phyloP scores from a whole-genome alignment of 2,329 filamentous ascomycete genomes.

The Cercospora berteroae region DNA sequence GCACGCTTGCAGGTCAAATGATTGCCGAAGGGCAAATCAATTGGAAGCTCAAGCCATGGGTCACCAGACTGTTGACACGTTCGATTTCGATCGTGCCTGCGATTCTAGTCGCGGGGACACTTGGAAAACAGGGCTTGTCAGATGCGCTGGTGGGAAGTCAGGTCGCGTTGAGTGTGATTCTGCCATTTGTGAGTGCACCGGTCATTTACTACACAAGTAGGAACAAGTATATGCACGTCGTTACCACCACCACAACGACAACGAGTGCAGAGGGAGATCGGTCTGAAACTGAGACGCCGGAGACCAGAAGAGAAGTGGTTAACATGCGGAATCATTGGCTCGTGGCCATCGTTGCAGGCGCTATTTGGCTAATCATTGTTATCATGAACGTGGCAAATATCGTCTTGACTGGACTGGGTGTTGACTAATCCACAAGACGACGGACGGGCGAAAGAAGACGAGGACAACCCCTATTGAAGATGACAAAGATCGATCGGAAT shows the following conservation, averaged over 20 bases:
- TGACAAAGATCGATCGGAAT: neutral
- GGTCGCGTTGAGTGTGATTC: conserved; percentile 72
- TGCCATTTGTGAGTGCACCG: conserved; percentile 80
- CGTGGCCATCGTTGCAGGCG: conserved; percentile 55
- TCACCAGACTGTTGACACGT: conserved; percentile 73
- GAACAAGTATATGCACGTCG: conserved; percentile 74
- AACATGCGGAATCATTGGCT: conserved; percentile 74
- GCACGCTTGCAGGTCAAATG: conserved; percentile 88
- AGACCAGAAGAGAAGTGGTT: conserved; percentile 18
- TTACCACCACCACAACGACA: conserved; percentile 13
- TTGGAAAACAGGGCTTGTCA: conserved; percentile 68
- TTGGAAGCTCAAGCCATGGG: conserved; percentile 73
- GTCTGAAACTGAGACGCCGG: neutral
- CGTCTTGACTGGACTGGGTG: conserved; percentile 61
- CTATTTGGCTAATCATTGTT: conserved; percentile 72
- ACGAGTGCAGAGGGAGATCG: neutral
- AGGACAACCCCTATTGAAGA: neutral
- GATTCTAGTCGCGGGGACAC: conserved; percentile 78
- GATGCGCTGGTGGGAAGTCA: conserved; percentile 73
- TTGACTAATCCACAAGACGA: conserved; percentile 15
- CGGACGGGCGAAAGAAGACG: neutral
- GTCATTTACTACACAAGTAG: conserved; percentile 82
- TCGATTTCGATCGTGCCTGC: conserved; percentile 77
- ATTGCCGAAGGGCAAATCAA: conserved; percentile 78
- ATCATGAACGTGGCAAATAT: conserved; percentile 77